These are phyloP conservation scores for Microstroma glucosiphilum DNA, from an alignment of 1,284 basidiomycete genomes.

Conservation along the genomic window DNA sequence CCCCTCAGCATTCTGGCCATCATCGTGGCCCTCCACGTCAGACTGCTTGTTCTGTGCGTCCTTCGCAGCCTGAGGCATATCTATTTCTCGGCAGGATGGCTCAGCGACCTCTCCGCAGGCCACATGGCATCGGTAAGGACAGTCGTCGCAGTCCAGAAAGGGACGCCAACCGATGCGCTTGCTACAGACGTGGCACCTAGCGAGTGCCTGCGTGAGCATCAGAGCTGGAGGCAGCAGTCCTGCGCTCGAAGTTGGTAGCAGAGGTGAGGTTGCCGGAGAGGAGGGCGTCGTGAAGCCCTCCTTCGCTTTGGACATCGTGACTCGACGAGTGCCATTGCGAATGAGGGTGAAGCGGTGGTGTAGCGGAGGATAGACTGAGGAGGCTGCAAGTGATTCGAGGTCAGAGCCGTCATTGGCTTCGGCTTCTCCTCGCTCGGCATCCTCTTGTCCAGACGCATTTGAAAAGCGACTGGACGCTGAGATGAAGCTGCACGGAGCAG, in stretches of 20 bases:
- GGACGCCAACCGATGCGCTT: constrained; percentile 43
- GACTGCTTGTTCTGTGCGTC: too few species aligned
- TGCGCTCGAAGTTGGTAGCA: constrained; percentile 17
- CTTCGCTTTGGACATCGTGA: constrained; percentile 17
- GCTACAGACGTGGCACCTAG: constrained; percentile 42
- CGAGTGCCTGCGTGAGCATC: constrained; percentile 42
- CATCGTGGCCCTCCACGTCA: too few species aligned
- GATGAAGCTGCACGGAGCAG: too few species aligned
- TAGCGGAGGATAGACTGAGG: constrained; percentile 19
- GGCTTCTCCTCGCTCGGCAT: too few species aligned
- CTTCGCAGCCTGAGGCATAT: constrained; percentile 17
- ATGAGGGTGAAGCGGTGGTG: constrained; percentile 44
- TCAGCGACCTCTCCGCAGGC: constrained; percentile 38
- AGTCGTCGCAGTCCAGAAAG: constrained; percentile 47
- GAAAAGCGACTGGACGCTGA: too few species aligned
- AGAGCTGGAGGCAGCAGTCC: constrained; percentile 37
- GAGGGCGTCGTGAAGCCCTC: constrained; percentile 13
- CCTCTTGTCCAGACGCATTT: too few species aligned
- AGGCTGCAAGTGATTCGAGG: constrained; percentile 21
- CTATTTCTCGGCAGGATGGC: constrained; percentile 38
- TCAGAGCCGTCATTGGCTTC: too few species aligned
- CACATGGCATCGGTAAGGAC: constrained; percentile 44
- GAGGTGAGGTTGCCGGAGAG: constrained; percentile 12
- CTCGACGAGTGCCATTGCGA: constrained; percentile 40
- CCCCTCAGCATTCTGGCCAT: too few species aligned